Evolutionary conservation across 192 early-diverging fungal genomes (phyloP), one percentile per base, ranked within the genome.

Genomic region (Backusella tarrabulga): DNA sequence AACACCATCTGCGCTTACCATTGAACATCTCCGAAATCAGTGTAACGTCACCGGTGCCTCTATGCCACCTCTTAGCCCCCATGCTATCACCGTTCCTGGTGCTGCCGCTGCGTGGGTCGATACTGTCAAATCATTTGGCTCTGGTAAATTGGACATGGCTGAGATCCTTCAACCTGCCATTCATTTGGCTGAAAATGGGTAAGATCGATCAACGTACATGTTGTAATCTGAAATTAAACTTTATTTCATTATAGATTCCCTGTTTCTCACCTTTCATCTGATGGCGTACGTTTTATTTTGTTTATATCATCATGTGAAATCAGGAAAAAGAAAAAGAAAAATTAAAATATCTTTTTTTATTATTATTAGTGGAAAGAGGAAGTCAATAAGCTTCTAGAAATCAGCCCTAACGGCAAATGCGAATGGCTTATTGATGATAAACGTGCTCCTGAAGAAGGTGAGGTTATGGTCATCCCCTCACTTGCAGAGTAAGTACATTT

Each of bases 21-120:
- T 93, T 54, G 87, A 87, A 3, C 40, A 77, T 60, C 77, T 88
- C n/a, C 79, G 76, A n/a, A 75, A 75, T 3, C 67, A 79, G 41
- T 69, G 83, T 56, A 79, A 80, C 2, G 73, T 84, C 26, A 72
- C 15, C 6, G 80, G 73, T 19, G 34, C 67, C 35, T 69, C 74
- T 29, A 71, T 90, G 12, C 88, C 89, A 17, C 23, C 41, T 1
- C 72, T 67, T 54, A 82, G 85, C 67, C 81, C 83, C 54, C 86
- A 87, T 72, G 74, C 84, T 1, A 82, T 89, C 32, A 94, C 91
- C 14, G 90, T 95, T 19, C 94, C 92, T 2, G 93, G 92, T 15
- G 93, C 94, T 8, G 92, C 90, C 1, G 90, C 90, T 1, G 93
- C 89, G 11, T 95, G 93, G 93, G 77, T 87, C 4, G 94, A 95